Evolutionary conservation across 257 asterid genomes (phyloP).

Genomic region (Solanum okadae): DNA sequence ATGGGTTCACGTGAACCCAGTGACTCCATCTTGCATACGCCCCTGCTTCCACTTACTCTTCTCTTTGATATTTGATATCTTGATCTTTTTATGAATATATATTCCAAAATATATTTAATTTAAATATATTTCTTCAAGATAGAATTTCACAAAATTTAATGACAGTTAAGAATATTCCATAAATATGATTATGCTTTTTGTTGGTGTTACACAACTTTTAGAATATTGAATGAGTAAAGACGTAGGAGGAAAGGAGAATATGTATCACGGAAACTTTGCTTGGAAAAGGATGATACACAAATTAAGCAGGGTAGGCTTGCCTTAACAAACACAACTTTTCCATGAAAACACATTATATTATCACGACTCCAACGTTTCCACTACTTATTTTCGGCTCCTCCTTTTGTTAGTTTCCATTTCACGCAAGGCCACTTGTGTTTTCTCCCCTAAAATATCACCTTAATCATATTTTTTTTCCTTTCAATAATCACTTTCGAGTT

Average conservation of each 20-base stretch:
- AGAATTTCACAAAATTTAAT: not conserved
- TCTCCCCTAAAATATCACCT: not conserved
- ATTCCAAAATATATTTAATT: too few relatives aligned
- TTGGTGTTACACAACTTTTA: not conserved
- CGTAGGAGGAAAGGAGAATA: not conserved
- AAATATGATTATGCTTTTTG: not conserved
- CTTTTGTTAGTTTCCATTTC: not conserved
- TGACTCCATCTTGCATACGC: too few relatives aligned
- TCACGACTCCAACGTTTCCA: not conserved
- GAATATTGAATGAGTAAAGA: not conserved
- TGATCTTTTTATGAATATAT: too few relatives aligned
- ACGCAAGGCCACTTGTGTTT: not conserved
- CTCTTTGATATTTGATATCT: too few relatives aligned
- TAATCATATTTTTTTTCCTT: not conserved
- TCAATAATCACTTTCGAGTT: not conserved
- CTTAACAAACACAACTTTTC: not conserved
- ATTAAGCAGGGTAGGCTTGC: not conserved
- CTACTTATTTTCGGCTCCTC: not conserved
- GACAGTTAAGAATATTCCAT: not conserved
- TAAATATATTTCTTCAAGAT: not conserved
- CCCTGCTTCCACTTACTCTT: not conserved
- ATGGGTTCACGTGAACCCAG: too few relatives aligned
- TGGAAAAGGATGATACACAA: not conserved
- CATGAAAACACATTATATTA: not conserved
- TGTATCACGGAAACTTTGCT: not conserved